A percentile compares a stretch with the other conserved stretches of the same genome.
Conservation (phyloP, 2,329 filamentous ascomycete species). For the Monosporascus cannonballus region DNA sequence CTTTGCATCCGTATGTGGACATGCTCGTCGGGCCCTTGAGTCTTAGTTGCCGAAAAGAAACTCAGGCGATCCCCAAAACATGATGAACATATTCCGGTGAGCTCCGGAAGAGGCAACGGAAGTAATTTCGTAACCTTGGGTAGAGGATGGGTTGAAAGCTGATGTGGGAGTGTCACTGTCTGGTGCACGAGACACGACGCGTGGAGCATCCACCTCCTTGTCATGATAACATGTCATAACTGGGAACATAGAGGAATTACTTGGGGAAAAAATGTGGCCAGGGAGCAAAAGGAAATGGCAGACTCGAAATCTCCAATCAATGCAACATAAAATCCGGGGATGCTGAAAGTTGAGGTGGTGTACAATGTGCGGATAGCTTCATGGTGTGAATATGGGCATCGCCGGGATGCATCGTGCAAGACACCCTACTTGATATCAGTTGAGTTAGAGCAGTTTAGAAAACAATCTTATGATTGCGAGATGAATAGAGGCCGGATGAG, state of each 20-base stretch:
- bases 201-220: neutral
- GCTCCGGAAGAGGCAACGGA: slow-evolving; percentile 3
- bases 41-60: slow-evolving; percentile 22
- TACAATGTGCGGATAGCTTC: slow-evolving; percentile 25
- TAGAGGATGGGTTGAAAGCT: slow-evolving; percentile 8
- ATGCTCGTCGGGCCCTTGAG: slow-evolving; percentile 12
- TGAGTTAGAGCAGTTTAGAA: neutral
- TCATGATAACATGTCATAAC: neutral
- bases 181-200: slow-evolving; percentile 7
- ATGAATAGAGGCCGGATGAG: slow-evolving; percentile 6
- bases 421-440: neutral
- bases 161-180: slow-evolving; percentile 8
- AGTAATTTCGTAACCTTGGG: slow-evolving; percentile 10
- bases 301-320: neutral
- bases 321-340: neutral
- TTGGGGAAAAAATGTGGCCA: slow-evolving; percentile 1
- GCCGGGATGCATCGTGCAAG: neutral
- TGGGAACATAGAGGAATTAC: neutral
- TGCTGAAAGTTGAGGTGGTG: slow-evolving; percentile 11
- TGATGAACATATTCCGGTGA: slow-evolving; percentile 3
- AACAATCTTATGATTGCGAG: neutral
- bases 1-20: neutral
- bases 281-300: neutral
- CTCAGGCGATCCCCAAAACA: slow-evolving; percentile 11
- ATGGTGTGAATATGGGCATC: slow-evolving; percentile 9